Percentiles rank a stretch among this genome's conserved stretches.
Evolutionary conservation across 495 filamentous ascomycete genomes (phyloP).

Genomic region (Glonium stellatum): DNA sequence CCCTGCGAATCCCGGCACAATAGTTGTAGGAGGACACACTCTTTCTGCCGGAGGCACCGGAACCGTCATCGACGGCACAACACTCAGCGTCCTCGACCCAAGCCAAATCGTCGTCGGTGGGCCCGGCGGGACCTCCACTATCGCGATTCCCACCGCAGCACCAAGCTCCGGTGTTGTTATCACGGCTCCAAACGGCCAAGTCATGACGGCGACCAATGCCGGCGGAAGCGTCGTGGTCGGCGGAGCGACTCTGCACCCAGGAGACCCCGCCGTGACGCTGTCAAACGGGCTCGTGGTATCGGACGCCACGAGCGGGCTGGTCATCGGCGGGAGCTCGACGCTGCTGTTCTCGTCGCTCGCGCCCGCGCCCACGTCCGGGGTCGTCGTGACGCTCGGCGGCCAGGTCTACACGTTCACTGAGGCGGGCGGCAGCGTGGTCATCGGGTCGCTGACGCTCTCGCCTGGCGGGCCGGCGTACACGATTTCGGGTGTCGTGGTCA

Average conservation of each 20-base stretch:
- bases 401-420: conserved; percentile 6
- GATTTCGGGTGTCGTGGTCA: conserved; percentile 13
- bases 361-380: neutral
- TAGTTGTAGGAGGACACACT: neutral
- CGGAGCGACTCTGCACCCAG: conserved; percentile 6
- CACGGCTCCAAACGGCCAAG: conserved; percentile 9
- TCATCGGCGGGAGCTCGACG: conserved; percentile 6
- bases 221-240: conserved; percentile 5
- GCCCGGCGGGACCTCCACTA: neutral
- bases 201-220: conserved; percentile 9
- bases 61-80: neutral
- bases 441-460: conserved; percentile 5
- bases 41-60: neutral
- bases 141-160: neutral
- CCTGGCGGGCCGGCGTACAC: conserved; percentile 11
- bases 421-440: neutral
- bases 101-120: neutral
- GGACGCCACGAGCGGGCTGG: conserved; percentile 2
- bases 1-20: neutral
- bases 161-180: conserved; percentile 6
- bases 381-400: conserved; percentile 10
- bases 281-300: conserved; percentile 12
- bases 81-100: neutral
- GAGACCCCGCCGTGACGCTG: conserved; percentile 8
- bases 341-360: conserved; percentile 4